Conservation (phyloP, 2,329 filamentous ascomycete genomes). For the Epichloe bromicola region DNA sequence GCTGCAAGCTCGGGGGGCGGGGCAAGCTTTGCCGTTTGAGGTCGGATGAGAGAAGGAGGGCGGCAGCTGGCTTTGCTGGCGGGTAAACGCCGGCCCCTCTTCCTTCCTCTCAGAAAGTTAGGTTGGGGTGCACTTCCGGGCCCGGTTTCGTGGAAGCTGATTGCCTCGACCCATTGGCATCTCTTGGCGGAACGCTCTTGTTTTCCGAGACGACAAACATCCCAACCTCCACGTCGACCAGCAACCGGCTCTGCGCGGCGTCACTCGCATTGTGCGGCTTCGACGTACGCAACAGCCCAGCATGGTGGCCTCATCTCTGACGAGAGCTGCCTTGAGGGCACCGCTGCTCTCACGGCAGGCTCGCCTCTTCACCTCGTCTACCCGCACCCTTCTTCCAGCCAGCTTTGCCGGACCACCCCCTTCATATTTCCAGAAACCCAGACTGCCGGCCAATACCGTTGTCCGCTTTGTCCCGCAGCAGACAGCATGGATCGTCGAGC, state of each 20-base stretch:
- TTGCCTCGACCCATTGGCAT: background rate
- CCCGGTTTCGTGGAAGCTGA: background rate
- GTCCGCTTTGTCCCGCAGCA: conserved; percentile 98
- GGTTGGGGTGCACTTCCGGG: background rate
- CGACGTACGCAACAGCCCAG: conserved; percentile 5
- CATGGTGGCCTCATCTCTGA: conserved; percentile 6
- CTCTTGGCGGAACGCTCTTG: background rate
- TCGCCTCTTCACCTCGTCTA: conserved; percentile 19
- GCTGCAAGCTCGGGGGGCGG: background rate
- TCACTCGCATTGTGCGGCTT: conserved; percentile 3
- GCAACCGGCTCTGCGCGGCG: conserved; percentile 6
- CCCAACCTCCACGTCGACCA: background rate
- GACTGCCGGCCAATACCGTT: conserved; percentile 83
- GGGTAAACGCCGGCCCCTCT: conserved; percentile 8
- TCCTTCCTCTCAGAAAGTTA: background rate
- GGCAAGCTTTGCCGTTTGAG: background rate
- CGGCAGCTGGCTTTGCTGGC: background rate
- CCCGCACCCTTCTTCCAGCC: conserved; percentile 20
- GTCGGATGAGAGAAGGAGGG: background rate
- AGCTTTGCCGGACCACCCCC: conserved; percentile 24
- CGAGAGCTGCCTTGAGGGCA: conserved; percentile 4
- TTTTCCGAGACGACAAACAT: background rate
- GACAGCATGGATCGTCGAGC: conserved; percentile 98
- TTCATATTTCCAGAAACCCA: conserved; percentile 66
- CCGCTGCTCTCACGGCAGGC: conserved; percentile 8